A percentile compares a stretch with the other conserved stretches of the same genome.
These are phyloP conservation scores for Flaveria ramosissima DNA, from an alignment of 129 eudicot species.

Conservation along the genomic window DNA sequence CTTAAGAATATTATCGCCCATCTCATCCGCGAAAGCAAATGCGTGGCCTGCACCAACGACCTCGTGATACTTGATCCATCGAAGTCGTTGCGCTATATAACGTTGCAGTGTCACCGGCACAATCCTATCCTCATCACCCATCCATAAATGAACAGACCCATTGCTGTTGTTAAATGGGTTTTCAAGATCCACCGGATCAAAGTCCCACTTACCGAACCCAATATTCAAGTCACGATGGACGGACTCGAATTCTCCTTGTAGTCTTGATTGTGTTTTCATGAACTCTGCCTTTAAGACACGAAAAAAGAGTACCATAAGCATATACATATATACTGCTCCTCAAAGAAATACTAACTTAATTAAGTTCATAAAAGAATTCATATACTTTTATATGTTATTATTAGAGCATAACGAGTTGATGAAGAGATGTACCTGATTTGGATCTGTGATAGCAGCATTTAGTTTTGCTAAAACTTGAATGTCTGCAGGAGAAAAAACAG, in stretches of 20 bases:
- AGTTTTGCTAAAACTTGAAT: too few relatives aligned
- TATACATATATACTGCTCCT: neutral
- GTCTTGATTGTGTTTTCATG: constrained; percentile 37
- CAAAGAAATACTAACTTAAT: too few relatives aligned
- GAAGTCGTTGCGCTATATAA: constrained; percentile 44
- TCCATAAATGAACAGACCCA: constrained; percentile 48
- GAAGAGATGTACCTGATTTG: too few relatives aligned
- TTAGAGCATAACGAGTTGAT: too few relatives aligned
- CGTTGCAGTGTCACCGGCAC: constrained; percentile 58
- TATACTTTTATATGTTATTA: neutral
- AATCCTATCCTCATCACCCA: constrained; percentile 54
- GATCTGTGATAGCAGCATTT: too few relatives aligned
- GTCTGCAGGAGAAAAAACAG: too few relatives aligned
- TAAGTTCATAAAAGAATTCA: neutral
- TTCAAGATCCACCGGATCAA: too few relatives aligned
- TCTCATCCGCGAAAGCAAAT: constrained; percentile 45
- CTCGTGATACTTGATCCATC: constrained; percentile 70
- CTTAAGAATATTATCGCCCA: constrained; percentile 38
- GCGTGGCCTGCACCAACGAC: constrained; percentile 54
- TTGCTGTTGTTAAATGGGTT: too few relatives aligned
- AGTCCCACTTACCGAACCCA: too few relatives aligned
- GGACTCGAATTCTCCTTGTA: constrained; percentile 65
- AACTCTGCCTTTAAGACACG: neutral
- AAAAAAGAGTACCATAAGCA: neutral
- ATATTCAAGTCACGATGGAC: constrained; percentile 37